Base-by-base conservation (phyloP, 305 asterid genomes). In the Euphrasia arctica region DNA sequence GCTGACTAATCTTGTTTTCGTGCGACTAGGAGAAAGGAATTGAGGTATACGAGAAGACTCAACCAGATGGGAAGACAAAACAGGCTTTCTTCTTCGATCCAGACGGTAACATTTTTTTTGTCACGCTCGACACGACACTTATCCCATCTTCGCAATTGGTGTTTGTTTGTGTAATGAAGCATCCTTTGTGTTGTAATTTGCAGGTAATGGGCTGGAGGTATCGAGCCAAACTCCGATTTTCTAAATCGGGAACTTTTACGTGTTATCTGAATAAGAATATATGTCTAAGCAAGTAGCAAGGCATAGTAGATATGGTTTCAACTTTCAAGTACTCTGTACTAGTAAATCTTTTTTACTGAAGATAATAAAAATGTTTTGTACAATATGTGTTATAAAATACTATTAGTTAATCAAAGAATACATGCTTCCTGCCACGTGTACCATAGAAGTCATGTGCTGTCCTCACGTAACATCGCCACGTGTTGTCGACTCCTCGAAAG, bases 71-170 rank as follows among this genome's bases (percentile, higher is more conserved):
- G 78, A 83, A 79, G 71, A 78, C 80, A 54, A 91, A 83, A 62
- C 96, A 86, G 68, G 95, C 68, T 0, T 91, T 91, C 83, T 89
- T 91, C 89, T 91, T 91, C 42, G 96, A 91, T 79, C 96, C 95
- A 71, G 98, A 91, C 65, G 96, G 98, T 91, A 29, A 54, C 49
- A 7, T 32, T 69, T 57, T 25, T 12, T 4, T 5, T 3, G 51
- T 45, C 51, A 1, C n/a, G 13, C 51, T 45, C 14, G 2, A 45
- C 1, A 4, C 5, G 51, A 0, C 10, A n/a, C 14, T 4, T 4
- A 45, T n/a, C n/a, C 11, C 51, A 3, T 45, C 51, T 45, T 1
- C 12, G n/a, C 12, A 9, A 9, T 45, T 9, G 7, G 54, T 49
- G 5, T 49, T 14, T 49, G 27, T 49, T 13, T 49, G 8, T 14